These are phyloP conservation scores for Ilyonectria robusta DNA, from an alignment of 2,329 filamentous ascomycete genomes.

Conservation along the genomic window DNA sequence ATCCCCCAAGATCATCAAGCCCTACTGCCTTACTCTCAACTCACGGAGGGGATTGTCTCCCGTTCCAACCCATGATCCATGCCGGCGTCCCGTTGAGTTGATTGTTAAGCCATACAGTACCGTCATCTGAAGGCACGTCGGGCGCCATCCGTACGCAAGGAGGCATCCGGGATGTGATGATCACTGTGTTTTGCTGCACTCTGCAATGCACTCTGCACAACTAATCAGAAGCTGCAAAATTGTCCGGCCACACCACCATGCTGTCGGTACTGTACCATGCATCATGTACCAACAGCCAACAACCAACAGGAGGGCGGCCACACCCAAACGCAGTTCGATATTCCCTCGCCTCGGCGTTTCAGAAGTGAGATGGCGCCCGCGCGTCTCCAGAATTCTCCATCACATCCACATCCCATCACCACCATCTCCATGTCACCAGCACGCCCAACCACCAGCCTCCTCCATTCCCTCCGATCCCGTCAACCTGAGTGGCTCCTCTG, in stretches of 20 bases:
- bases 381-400: constrained; percentile 8
- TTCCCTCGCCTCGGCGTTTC: constrained; percentile 42
- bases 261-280: not conserved
- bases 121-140: not conserved
- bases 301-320: not conserved
- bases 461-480: constrained; percentile 10
- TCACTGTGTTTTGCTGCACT: not conserved
- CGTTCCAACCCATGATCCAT: not conserved
- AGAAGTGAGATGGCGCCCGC: constrained; percentile 42
- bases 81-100: not conserved
- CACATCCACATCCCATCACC: constrained; percentile 5
- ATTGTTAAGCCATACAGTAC: not conserved
- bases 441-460: constrained; percentile 26
- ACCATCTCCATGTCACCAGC: constrained; percentile 5
- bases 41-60: not conserved
- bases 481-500: not conserved
- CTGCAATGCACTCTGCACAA: not conserved
- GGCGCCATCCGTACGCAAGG: not conserved
- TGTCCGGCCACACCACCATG: not conserved
- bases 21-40: not conserved
- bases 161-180: not conserved
- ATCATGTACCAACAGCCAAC: not conserved
- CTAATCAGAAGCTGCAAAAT: not conserved
- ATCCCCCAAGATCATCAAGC: not conserved
- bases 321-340: constrained; percentile 2